Evolutionary conservation across 2,329 filamentous ascomycete genomes (phyloP).

Genomic region (Camptophora hylomeconis): DNA sequence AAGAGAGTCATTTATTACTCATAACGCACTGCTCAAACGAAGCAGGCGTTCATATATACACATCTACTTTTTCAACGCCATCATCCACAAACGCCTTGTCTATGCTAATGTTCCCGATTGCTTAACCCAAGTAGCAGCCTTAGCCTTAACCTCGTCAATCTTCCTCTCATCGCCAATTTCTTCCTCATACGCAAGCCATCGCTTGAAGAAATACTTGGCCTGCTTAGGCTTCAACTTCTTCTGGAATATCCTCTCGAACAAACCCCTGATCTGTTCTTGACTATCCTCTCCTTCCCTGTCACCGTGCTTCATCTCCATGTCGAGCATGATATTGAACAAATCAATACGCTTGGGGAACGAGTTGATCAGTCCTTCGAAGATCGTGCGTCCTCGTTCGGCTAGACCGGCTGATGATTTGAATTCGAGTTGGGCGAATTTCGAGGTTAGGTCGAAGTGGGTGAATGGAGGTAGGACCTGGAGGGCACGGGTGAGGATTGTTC

Average conservation of each 20-base stretch:
- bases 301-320: slow-evolving; percentile 58
- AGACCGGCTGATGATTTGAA: slow-evolving; percentile 75
- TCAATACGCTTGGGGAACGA: slow-evolving; percentile 83
- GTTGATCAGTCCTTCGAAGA: slow-evolving; percentile 78
- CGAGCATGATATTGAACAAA: slow-evolving; percentile 83
- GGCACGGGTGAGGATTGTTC: slow-evolving; percentile 68
- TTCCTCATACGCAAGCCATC: slow-evolving; percentile 84
- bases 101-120: too few species aligned
- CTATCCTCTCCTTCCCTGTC: slow-evolving; percentile 41
- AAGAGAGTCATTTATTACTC: too few species aligned
- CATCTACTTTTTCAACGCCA: too few species aligned
- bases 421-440: slow-evolving; percentile 83
- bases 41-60: too few species aligned
- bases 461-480: slow-evolving; percentile 64
- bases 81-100: too few species aligned
- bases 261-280: slow-evolving; percentile 50
- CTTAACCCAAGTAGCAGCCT: slow-evolving; percentile 36
- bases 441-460: slow-evolving; percentile 61
- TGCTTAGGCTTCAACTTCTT: slow-evolving; percentile 63
- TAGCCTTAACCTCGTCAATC: slow-evolving; percentile 55
- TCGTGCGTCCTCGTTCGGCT: slow-evolving; percentile 79
- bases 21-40: too few species aligned
- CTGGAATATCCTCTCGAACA: slow-evolving; percentile 66
- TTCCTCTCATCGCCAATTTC: slow-evolving; percentile 53
- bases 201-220: slow-evolving; percentile 78